Evolutionary conservation across 2,329 filamentous ascomycete genomes (phyloP).

Genomic region (Fusarium mundagurra): DNA sequence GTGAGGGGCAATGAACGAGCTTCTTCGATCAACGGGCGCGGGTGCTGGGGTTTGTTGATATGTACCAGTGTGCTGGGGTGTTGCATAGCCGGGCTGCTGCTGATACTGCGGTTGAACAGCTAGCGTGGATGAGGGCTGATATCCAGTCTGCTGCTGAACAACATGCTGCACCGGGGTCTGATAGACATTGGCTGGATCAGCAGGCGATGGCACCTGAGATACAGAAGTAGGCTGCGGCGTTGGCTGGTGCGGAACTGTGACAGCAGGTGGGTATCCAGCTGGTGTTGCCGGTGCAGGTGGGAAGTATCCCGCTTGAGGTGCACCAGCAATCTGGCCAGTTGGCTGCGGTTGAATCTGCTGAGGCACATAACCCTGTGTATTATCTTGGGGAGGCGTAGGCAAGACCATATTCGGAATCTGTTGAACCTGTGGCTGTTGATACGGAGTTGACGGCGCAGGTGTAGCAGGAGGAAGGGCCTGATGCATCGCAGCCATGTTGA

Average conservation of each 20-base stretch:
- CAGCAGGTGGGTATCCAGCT: neutral
- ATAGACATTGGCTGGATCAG: fast-evolving
- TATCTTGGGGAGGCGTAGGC: neutral
- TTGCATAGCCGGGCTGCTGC: neutral
- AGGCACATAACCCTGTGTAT: neutral
- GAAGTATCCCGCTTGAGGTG: constrained; percentile 4
- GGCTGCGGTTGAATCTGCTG: neutral
- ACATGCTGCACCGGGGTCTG: neutral
- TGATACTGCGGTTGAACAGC: neutral
- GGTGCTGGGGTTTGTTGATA: neutral
- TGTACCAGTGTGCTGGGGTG: neutral
- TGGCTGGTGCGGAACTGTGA: neutral
- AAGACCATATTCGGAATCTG: neutral
- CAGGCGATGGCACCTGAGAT: neutral
- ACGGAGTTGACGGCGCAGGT: neutral
- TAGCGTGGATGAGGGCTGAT: neutral
- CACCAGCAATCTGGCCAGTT: neutral
- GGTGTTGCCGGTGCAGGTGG: neutral
- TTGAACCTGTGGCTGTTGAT: neutral
- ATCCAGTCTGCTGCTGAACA: neutral
- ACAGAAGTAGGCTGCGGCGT: neutral
- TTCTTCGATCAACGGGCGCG: neutral
- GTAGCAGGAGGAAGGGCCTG: constrained; percentile 18
- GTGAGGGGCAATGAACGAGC: neutral
- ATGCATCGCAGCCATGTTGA: constrained; percentile 21